These are phyloP conservation scores for Lippia alba DNA, from an alignment of 305 asterid species.

Conservation along the genomic window DNA sequence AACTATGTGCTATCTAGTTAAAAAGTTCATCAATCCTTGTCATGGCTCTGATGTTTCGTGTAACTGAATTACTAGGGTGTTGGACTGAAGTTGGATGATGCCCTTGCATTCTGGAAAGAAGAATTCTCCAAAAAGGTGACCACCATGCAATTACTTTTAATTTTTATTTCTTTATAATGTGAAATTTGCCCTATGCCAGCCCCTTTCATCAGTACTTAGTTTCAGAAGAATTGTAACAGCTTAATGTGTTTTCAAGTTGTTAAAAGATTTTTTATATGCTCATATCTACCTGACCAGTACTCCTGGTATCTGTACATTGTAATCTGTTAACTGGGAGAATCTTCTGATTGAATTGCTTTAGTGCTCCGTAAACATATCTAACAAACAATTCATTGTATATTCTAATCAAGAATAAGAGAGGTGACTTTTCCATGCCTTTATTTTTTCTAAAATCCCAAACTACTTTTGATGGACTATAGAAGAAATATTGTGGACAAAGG, in stretches of 20 bases:
- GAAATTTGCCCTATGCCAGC: conserved; percentile 14
- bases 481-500: neutral
- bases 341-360: conserved; percentile 17
- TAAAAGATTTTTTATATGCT: neutral
- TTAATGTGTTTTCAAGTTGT: conserved; percentile 4
- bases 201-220: conserved; percentile 16
- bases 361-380: conserved; percentile 7
- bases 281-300: neutral
- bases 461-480: conserved; percentile 14
- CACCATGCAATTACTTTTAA: conserved; percentile 12
- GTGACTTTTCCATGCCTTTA: conserved; percentile 20
- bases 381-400: conserved; percentile 22
- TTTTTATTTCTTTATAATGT: conserved; percentile 27
- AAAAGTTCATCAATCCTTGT: conserved; percentile 24
- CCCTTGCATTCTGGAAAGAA: conserved; percentile 96
- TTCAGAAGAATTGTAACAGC: neutral
- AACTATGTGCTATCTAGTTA: conserved; percentile 1
- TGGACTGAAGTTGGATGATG: conserved; percentile 96
- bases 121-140: conserved; percentile 92
- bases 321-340: conserved; percentile 18
- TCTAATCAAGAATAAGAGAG: conserved; percentile 13
- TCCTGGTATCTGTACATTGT: conserved; percentile 6
- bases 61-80: conserved; percentile 65
- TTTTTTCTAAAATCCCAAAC: neutral
- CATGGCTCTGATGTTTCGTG: conserved; percentile 34